phyloP scores from a whole-genome alignment of 163 green algal species.

The Scenedesmus sp. region DNA sequence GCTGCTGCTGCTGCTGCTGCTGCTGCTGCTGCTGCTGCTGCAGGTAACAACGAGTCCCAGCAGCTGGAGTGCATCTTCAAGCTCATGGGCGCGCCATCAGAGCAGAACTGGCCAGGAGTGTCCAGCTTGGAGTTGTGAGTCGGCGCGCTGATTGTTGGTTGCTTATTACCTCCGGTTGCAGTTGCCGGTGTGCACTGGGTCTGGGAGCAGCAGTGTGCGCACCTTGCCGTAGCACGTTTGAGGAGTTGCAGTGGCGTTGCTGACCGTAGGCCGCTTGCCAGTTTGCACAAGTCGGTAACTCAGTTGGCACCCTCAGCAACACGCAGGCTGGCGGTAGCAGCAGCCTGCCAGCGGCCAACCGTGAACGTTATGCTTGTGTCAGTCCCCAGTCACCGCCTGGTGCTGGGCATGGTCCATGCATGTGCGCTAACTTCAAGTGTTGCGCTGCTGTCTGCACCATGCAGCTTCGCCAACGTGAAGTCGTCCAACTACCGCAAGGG shows the following conservation, averaged over 20 bases:
- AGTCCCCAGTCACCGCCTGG: too few species aligned
- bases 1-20: not conserved
- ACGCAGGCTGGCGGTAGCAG: not conserved
- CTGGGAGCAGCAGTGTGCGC: not conserved
- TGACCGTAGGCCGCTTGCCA: not conserved
- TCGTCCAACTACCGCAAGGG: not conserved
- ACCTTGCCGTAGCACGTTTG: not conserved
- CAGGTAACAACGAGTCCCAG: constrained; percentile 86
- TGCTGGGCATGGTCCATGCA: too few species aligned
- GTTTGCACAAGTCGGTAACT: too few species aligned
- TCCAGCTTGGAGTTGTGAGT: constrained; percentile 53
- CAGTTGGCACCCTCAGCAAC: not conserved
- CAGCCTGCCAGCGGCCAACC: not conserved
- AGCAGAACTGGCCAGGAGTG: constrained; percentile 82
- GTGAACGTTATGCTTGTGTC: too few species aligned
- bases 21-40: constrained; percentile 5
- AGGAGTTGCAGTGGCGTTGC: too few species aligned
- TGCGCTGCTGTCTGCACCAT: not conserved
- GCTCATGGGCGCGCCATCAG: constrained; percentile 81
- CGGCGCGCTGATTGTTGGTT: not conserved
- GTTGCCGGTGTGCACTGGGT: too few species aligned
- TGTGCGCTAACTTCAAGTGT: not conserved
- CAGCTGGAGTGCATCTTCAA: constrained; percentile 87
- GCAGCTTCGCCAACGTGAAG: constrained; percentile 34
- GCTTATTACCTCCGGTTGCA: too few species aligned